A percentile compares a stretch with the other conserved stretches of the same genome.
Conservation (phyloP, 805 yeast genomes). For the Saturnispora mendoncae region DNA sequence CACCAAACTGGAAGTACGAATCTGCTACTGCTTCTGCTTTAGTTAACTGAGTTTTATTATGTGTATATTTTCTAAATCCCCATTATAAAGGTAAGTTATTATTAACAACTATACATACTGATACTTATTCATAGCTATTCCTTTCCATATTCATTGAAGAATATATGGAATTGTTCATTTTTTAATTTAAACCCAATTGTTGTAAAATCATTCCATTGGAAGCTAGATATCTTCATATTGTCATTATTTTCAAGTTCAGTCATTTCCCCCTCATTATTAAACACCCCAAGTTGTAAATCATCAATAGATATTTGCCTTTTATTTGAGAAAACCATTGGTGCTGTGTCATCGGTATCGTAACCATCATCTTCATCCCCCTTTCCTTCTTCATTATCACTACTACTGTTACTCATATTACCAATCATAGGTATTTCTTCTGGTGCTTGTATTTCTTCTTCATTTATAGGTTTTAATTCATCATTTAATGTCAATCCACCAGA, state of each 20-base stretch:
- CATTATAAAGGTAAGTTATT: background rate
- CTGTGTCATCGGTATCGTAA: slow-evolving; percentile 13
- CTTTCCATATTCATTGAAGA: slow-evolving; percentile 7
- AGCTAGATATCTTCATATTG: slow-evolving; percentile 24
- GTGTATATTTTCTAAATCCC: slow-evolving; percentile 1
- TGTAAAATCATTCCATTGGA: slow-evolving; percentile 33
- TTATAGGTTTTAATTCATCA: slow-evolving; percentile 23
- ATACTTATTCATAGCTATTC: background rate
- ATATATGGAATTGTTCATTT: slow-evolving; percentile 31
- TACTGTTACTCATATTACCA: slow-evolving; percentile 26
- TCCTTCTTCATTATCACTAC: slow-evolving; percentile 29
- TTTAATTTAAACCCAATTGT: slow-evolving; percentile 33
- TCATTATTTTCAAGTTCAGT: slow-evolving; percentile 20
- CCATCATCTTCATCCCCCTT: slow-evolving; percentile 25
- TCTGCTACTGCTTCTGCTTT: slow-evolving; percentile 99
- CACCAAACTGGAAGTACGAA: slow-evolving; percentile 99
- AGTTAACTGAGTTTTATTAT: slow-evolving; percentile 65
- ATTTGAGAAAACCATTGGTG: slow-evolving; percentile 15
- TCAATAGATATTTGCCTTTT: slow-evolving; percentile 17
- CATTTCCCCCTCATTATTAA: slow-evolving; percentile 26
- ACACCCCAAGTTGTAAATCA: slow-evolving; percentile 34
- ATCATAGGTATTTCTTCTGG: slow-evolving; percentile 32
- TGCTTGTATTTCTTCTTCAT: slow-evolving; percentile 24
- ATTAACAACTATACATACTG: no score
- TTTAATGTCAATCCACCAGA: slow-evolving; percentile 40